phyloP scores from a whole-genome alignment of 257 asterid genomes.

The Solanum gracilifrons region DNA sequence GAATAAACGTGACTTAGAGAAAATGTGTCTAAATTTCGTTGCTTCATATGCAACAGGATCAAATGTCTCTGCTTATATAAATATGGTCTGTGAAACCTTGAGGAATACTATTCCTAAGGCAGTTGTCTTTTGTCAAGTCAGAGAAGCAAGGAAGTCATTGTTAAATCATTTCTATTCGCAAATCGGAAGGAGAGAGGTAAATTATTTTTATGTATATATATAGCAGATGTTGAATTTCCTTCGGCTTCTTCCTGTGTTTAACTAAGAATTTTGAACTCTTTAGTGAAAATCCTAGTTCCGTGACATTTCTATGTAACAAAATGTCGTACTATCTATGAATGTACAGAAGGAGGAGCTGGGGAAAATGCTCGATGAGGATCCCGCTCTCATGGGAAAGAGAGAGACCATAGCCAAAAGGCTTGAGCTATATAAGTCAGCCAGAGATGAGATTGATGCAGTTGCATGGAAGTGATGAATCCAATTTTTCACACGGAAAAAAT shows the following conservation, averaged over 20 bases:
- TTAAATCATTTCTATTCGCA: conserved; percentile 70
- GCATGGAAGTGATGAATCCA: conserved; percentile 66
- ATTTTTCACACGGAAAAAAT: background rate
- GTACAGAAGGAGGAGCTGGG: conserved; percentile 89
- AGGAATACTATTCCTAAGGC: conserved; percentile 84
- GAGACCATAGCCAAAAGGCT: conserved; percentile 78
- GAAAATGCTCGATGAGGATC: conserved; percentile 92
- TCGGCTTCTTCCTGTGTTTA: background rate
- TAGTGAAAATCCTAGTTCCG: background rate
- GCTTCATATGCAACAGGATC: conserved; percentile 38
- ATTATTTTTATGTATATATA: background rate
- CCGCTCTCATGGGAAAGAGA: conserved; percentile 82
- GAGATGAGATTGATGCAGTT: conserved; percentile 89
- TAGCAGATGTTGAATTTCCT: background rate
- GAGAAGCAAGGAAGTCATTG: conserved; percentile 75
- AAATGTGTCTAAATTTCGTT: background rate
- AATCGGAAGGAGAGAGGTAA: conserved; percentile 91
- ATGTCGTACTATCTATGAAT: background rate
- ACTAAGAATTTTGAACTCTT: background rate
- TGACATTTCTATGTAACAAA: background rate
- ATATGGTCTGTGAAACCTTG: conserved; percentile 84
- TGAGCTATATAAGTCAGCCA: conserved; percentile 87
- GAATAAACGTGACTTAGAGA: background rate
- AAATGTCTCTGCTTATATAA: conserved; percentile 66
- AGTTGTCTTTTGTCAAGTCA: conserved; percentile 94